Base-by-base conservation (phyloP, 257 asterid genomes). In the Marsdenia floribunda region DNA sequence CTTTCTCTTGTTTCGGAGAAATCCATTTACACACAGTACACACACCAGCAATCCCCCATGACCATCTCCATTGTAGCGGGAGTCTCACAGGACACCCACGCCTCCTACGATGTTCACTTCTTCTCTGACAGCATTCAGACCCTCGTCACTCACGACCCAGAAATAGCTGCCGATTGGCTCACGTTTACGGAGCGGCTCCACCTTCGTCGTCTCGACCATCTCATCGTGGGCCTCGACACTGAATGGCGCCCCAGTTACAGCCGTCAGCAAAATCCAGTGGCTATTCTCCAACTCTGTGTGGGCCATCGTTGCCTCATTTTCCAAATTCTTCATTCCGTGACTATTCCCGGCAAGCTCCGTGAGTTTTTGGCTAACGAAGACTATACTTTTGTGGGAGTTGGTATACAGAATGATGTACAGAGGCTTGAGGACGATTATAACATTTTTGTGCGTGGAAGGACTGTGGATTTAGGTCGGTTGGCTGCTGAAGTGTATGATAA, bases 241-340 rank as follows among this genome's bases (percentile, higher is more conserved):
- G 82, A 83, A 59, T 83, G 86, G 86, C 82, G 87, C 15, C 82
- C 87, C 8, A 83, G 15, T 40, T 77, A 75, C 77, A 6, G 40
- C 61, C 70, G 69, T n/a, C 49, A 69, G 53, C 68, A 60, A 22
- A 80, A 80, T 60, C 84, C 87, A 0, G 81, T 77, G 46, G 82
- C 83, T 73, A 78, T 69, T 11, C 74, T 81, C 73, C 87, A 85
- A 42, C 80, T 85, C 52, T 85, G 89, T 72, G 81, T 81, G 12
- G 87, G 77, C 21, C 76, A 72, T 2, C 86, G 86, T 15, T 83
- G 89, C 77, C 81, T 83, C 33, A 74, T 85, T 46, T 71, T 80
- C 46, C 85, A 85, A 8, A 79, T 79, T 73, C 79, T 78, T 35
- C 74, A 65, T 75, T 65, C 82, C 42, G 15, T 2, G 8, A 1